These are phyloP conservation scores for Sordariomycetes sp. DNA, from an alignment of 2,329 filamentous ascomycete genomes.

Conservation along the genomic window DNA sequence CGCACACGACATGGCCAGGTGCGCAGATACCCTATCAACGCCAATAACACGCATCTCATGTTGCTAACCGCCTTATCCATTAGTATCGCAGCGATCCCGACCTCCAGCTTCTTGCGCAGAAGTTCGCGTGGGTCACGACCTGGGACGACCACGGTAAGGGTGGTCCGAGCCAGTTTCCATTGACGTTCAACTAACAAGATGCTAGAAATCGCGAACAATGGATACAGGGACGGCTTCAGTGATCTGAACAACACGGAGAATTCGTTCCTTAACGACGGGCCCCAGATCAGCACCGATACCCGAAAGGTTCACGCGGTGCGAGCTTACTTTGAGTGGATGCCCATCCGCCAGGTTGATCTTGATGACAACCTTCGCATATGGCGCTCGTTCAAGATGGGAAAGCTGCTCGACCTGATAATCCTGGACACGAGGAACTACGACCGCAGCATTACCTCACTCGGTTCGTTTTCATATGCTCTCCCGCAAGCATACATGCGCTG, in stretches of 20 bases:
- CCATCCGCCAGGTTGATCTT: slow-evolving; percentile 41
- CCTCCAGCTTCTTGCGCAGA: slow-evolving; percentile 23
- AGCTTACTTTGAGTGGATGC: slow-evolving; percentile 52
- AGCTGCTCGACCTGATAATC: slow-evolving; percentile 53
- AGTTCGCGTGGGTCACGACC: slow-evolving; percentile 29
- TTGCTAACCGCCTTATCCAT: background rate
- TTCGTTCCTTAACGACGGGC: slow-evolving; percentile 43
- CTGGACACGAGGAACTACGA: slow-evolving; percentile 59
- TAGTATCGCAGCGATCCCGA: slow-evolving; percentile 27
- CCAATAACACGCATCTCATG: background rate
- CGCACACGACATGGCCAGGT: slow-evolving; percentile 19
- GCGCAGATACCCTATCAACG: too few relatives aligned
- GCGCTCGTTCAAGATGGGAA: slow-evolving; percentile 53
- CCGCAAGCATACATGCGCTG: slow-evolving; percentile 3
- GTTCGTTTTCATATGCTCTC: slow-evolving; percentile 7
- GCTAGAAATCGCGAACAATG: background rate
- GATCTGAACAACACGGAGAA: slow-evolving; percentile 53
- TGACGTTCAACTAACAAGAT: background rate
- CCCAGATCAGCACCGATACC: slow-evolving; percentile 48
- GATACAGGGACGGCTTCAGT: slow-evolving; percentile 39
- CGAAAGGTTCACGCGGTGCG: slow-evolving; percentile 62
- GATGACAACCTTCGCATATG: slow-evolving; percentile 58
- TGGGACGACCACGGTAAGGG: slow-evolving; percentile 37
- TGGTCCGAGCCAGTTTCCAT: background rate
- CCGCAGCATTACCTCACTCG: slow-evolving; percentile 42